phyloP scores from a whole-genome alignment of 1,284 basidiomycete genomes.

The Microbotryum lychnidis-dioicae region DNA sequence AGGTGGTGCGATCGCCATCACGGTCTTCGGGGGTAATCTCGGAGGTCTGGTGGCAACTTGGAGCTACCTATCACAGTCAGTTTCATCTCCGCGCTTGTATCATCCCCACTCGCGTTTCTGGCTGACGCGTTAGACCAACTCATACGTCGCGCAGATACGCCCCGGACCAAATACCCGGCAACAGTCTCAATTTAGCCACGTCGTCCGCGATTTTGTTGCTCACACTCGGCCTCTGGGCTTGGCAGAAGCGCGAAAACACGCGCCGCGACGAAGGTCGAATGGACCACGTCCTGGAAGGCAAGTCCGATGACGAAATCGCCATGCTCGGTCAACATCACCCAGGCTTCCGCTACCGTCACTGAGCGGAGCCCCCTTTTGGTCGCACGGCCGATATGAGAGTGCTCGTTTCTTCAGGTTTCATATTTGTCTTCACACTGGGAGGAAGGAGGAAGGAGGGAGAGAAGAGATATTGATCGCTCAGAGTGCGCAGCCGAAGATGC shows the following conservation, averaged over 20 bases:
- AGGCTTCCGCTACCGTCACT: conserved; percentile 16
- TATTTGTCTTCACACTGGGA: no score
- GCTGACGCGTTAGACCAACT: no score
- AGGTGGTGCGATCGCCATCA: conserved; percentile 34
- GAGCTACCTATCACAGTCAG: conserved; percentile 29
- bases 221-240: conserved; percentile 10
- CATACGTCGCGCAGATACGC: no score
- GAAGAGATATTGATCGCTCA: no score
- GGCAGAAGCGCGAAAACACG: conserved; percentile 26
- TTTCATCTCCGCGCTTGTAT: no score
- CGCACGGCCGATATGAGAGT: no score
- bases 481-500: no score
- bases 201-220: conserved; percentile 24
- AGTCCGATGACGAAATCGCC: conserved; percentile 18
- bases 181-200: conserved; percentile 25
- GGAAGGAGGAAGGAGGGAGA: no score
- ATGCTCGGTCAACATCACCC: conserved; percentile 18
- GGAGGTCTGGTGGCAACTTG: conserved; percentile 38
- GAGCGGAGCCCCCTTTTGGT: no score
- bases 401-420: no score
- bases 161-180: conserved; percentile 13
- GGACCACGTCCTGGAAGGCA: conserved; percentile 24
- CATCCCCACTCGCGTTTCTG: no score
- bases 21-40: conserved; percentile 37
- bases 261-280: conserved; percentile 12